Evolutionary conservation across 2,329 filamentous ascomycete genomes (phyloP).

Genomic region (Metarhizium sp.): DNA sequence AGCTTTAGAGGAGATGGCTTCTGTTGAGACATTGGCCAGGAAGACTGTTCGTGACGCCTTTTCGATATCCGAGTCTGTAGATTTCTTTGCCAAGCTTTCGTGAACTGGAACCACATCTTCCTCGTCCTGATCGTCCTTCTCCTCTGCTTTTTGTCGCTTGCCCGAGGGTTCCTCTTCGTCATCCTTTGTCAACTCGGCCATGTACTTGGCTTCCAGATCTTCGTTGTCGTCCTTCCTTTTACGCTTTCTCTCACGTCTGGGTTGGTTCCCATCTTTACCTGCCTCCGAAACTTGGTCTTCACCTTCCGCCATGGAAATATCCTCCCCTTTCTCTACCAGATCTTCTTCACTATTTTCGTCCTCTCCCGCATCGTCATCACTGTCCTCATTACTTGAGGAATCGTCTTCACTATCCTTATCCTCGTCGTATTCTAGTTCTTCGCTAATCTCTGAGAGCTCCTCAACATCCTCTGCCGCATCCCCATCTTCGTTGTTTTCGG

Average conservation of each 20-base stretch:
- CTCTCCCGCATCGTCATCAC: conserved; percentile 14
- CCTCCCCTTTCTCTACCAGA: not conserved
- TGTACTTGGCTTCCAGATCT: conserved; percentile 60
- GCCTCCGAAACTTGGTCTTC: conserved; percentile 17
- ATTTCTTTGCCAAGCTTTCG: conserved; percentile 44
- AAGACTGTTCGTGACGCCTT: conserved; percentile 89
- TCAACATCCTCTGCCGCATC: conserved; percentile 19
- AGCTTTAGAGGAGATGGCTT: conserved; percentile 73
- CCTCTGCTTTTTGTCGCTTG: conserved; percentile 42
- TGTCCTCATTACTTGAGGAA: not conserved
- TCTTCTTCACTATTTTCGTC: conserved; percentile 13
- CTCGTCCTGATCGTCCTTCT: conserved; percentile 24
- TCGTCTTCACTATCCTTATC: conserved; percentile 1
- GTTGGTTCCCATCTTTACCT: conserved; percentile 18
- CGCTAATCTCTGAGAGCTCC: conserved; percentile 18
- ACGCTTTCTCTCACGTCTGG: conserved; percentile 46
- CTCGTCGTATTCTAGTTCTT: conserved; percentile 15
- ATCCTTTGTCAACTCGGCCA: conserved; percentile 54
- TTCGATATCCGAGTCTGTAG: conserved; percentile 55
- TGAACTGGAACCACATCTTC: conserved; percentile 41
- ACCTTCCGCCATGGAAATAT: conserved; percentile 2
- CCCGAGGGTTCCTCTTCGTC: conserved; percentile 46
- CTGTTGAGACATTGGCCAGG: conserved; percentile 78
- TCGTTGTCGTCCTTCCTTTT: conserved; percentile 61
- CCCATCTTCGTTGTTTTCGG: conserved; percentile 17